Evolutionary conservation across 2,329 filamentous ascomycete genomes (phyloP).

Genomic region (Hirsutella thompsonii): DNA sequence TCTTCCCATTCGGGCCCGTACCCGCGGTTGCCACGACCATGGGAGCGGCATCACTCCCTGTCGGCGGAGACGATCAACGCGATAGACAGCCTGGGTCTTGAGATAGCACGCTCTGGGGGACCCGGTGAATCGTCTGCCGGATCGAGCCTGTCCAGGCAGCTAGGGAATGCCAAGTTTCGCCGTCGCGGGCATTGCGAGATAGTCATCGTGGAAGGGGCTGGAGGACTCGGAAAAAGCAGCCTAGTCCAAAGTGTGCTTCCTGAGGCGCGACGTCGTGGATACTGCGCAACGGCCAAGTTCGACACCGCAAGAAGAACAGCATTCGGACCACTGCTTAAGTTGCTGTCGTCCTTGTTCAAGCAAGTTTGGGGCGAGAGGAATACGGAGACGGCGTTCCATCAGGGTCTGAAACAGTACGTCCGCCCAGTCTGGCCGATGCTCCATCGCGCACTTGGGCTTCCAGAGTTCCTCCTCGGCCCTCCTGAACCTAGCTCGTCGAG

Average conservation of each 20-base stretch:
- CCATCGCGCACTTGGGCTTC: constrained; percentile 46
- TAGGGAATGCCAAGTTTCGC: constrained; percentile 44
- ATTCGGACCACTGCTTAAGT: constrained; percentile 49
- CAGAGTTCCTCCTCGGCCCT: constrained; percentile 55
- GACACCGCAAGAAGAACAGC: constrained; percentile 47
- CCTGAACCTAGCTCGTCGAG: constrained; percentile 23
- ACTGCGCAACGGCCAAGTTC: constrained; percentile 54
- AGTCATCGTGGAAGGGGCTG: constrained; percentile 46
- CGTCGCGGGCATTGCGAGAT: constrained; percentile 52
- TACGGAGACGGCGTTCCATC: constrained; percentile 51
- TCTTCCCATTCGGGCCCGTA: constrained; percentile 28
- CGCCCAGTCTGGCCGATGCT: constrained; percentile 52
- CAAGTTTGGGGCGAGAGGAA: constrained; percentile 56
- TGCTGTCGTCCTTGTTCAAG: constrained; percentile 54
- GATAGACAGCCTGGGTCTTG: constrained; percentile 29
- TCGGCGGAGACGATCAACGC: constrained; percentile 34
- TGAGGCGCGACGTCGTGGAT: constrained; percentile 47
- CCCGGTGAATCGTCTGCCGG: constrained; percentile 29
- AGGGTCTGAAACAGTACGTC: constrained; percentile 47
- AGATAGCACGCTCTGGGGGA: constrained; percentile 26
- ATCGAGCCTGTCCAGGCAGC: constrained; percentile 38
- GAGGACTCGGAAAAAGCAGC: constrained; percentile 52
- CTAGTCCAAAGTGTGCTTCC: constrained; percentile 50
- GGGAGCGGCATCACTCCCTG: constrained; percentile 40
- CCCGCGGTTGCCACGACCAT: constrained; percentile 27